Conservation (phyloP, 1,284 basidiomycete species). For the Anthracocystis panici-leucophaei region DNA sequence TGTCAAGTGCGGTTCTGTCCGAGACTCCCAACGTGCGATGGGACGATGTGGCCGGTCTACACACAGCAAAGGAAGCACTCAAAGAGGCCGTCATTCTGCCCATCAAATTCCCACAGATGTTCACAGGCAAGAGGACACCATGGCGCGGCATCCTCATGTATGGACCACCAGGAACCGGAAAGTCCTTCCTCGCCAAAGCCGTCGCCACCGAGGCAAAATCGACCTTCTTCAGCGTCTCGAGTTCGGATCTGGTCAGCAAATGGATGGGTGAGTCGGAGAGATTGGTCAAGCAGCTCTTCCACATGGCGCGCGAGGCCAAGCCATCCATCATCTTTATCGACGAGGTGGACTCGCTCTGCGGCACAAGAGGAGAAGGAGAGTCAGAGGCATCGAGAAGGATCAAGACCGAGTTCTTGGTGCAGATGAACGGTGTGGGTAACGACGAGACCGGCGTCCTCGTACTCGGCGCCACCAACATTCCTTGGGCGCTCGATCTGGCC, state of each 20-base stretch:
- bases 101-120: slow-evolving; percentile 98
- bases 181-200: slow-evolving; percentile 92
- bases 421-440: slow-evolving; percentile 99
- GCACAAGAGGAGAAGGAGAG: slow-evolving; percentile 93
- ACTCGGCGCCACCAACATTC: slow-evolving; percentile 96
- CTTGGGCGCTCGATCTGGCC: slow-evolving; percentile 86
- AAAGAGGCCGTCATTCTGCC: slow-evolving; percentile 99
- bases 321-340: slow-evolving; percentile 99
- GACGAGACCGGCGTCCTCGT: slow-evolving; percentile 95
- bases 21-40: slow-evolving; percentile 97
- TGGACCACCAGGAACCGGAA: slow-evolving; percentile 74
- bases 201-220: slow-evolving; percentile 97
- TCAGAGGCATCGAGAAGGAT: slow-evolving; percentile 94
- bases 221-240: slow-evolving; percentile 97
- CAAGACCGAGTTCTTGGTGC: slow-evolving; percentile 95
- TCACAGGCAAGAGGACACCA: slow-evolving; percentile 96
- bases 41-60: slow-evolving; percentile 97
- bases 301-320: slow-evolving; percentile 94
- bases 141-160: slow-evolving; percentile 96
- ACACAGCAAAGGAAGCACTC: slow-evolving; percentile 91
- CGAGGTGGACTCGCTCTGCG: slow-evolving; percentile 95
- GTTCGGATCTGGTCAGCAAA: slow-evolving; percentile 95
- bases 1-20: slow-evolving; percentile 87
- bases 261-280: slow-evolving; percentile 99
- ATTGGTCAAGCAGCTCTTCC: slow-evolving; percentile 94